Evolutionary conservation across 257 asterid genomes (phyloP), one percentile per base, ranked within the genome.

Genomic region (Solanum rostratum): DNA sequence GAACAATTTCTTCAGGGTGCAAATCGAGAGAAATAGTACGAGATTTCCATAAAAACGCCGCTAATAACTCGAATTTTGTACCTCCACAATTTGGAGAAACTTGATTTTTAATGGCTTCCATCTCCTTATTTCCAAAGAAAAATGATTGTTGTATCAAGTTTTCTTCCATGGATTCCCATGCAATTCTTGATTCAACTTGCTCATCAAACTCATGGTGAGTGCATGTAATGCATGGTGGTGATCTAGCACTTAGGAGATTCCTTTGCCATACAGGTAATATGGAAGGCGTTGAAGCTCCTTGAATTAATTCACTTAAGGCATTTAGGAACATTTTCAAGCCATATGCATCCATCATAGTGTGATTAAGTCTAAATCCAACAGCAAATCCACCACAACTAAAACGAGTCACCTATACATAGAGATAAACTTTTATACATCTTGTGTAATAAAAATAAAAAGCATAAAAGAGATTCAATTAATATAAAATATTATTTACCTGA

Each of bases 261-360:
- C 89, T 74, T 82, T 84, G 76, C 89, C 89, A 87, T 50, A 87
- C 74, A 1, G 89, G 89, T 49, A 18, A 27, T 20, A 81, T 79
- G 2, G 85, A 83, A 39, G 84, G 87, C 70, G 59, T 8, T 2
- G 55, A 55, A 19, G 46, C 85, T 15, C 83, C 65, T 8, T 81
- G 57, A 14, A 30, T 81, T 5, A 84, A 15, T 69, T 86, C 87
- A 7, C 69, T 37, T 5, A 86, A 41, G 1, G 85, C 83, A 49
- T 62, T 84, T 41, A 87, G 41, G 59, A 84, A 87, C 33, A 71
- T 71, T 11, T 33, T 55, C 1, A 82, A 1, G 10, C 88, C 89
- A n/a, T 27, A 70, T 0, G 33, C 86, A 29, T 87, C 88, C 19
- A 52, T 19, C 85, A 82, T 65, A 12, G 86, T 54, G 83, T 87